Percentiles rank a stretch among this genome's conserved stretches.
Evolutionary conservation across 306 rosid species (phyloP).

Genomic region (Castanospermum australe): DNA sequence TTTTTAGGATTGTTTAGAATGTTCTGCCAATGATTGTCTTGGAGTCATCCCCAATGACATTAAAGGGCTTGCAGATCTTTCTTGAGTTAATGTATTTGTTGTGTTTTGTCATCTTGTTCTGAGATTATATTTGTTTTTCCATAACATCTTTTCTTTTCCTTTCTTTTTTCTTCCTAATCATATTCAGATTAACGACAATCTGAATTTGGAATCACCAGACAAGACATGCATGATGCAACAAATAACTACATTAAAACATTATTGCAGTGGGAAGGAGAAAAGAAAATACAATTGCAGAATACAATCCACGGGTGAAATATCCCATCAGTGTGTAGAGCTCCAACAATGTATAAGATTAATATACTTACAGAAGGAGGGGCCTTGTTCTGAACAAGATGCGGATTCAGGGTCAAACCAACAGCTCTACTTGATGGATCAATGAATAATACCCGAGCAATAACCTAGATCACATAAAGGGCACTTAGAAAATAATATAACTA

Average conservation of each 20-base stretch:
- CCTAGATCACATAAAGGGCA: constrained; percentile 46
- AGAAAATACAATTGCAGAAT: background rate
- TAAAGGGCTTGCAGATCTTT: background rate
- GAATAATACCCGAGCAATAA: constrained; percentile 81
- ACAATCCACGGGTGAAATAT: constrained; percentile 9
- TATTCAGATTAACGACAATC: background rate
- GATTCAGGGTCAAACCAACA: constrained; percentile 92
- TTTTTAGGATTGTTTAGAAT: background rate
- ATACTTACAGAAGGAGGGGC: constrained; percentile 77
- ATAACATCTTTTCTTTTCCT: background rate
- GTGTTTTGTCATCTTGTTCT: background rate
- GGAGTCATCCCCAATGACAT: background rate
- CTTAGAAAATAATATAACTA: constrained; percentile 11
- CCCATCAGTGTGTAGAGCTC: background rate
- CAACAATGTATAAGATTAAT: constrained; percentile 1
- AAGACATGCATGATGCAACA: constrained; percentile 16
- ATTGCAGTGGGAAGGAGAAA: background rate
- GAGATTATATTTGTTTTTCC: background rate
- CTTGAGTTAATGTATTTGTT: background rate
- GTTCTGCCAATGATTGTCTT: background rate
- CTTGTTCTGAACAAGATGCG: constrained; percentile 80
- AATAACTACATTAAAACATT: background rate
- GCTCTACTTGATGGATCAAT: constrained; percentile 91
- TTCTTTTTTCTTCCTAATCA: background rate
- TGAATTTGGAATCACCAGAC: constrained; percentile 4